A percentile compares a stretch with the other conserved stretches of the same genome.
Conservation (phyloP, 2,329 filamentous ascomycete genomes). For the Graphiopsis chlorocephala region DNA sequence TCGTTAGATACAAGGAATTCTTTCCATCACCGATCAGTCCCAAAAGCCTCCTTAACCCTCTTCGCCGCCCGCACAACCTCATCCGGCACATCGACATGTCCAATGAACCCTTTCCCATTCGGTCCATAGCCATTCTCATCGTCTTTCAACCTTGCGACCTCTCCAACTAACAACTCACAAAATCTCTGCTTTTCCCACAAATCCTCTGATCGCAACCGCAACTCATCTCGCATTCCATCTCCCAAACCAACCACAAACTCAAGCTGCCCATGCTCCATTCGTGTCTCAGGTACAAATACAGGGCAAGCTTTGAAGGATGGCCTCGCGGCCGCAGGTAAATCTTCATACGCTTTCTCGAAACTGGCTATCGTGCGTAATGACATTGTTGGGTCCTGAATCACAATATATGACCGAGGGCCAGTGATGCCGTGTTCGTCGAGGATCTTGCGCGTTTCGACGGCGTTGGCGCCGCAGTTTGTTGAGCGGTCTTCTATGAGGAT, state of each 20-base stretch:
- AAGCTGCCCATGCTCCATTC: neutral
- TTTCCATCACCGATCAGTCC: conserved; percentile 1
- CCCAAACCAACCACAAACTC: conserved; percentile 1
- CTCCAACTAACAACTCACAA: conserved; percentile 43
- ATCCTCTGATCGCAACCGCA: neutral
- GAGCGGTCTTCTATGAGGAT: conserved; percentile 45
- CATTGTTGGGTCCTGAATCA: conserved; percentile 50
- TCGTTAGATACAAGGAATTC: too few relatives aligned
- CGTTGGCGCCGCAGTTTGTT: conserved; percentile 48
- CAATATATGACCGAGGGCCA: conserved; percentile 29
- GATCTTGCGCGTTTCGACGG: conserved; percentile 36
- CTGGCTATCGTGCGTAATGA: conserved; percentile 41
- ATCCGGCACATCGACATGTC: conserved; percentile 42
- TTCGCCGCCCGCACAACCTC: conserved; percentile 34
- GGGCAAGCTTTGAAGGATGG: conserved; percentile 35
- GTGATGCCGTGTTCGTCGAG: conserved; percentile 33
- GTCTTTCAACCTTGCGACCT: conserved; percentile 45
- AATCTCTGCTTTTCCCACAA: conserved; percentile 43
- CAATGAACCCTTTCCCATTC: conserved; percentile 43
- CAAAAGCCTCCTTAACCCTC: neutral
- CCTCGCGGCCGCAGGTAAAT: conserved; percentile 6
- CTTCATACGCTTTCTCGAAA: conserved; percentile 40
- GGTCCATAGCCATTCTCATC: conserved; percentile 46
- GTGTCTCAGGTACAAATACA: conserved; percentile 31
- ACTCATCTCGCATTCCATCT: neutral